Evolutionary conservation across 192 early-diverging fungal species (phyloP), one percentile per base, ranked within the genome.

Genomic region (Dissophora globulifera): DNA sequence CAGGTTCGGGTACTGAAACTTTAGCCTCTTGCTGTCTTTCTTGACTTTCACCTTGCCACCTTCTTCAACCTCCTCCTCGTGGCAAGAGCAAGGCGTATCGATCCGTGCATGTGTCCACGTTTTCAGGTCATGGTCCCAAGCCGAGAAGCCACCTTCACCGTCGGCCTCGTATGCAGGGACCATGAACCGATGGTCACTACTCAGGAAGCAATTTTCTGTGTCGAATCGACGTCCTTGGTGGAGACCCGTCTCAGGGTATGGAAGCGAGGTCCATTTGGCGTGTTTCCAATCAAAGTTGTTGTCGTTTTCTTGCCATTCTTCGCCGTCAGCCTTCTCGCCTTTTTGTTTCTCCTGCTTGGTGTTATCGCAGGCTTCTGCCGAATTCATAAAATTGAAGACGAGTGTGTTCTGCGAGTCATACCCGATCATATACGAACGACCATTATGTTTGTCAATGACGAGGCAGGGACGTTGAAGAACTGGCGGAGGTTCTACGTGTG

Each of bases 351-450:
- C 50, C 15, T 61, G 27, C 20, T 69, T 52, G 16, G 15, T 27
- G 26, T 20, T 47, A 29, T 62, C 51, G 47, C 72, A 76, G 22
- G 72, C 54, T n/a, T 66, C 63, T 10, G 47, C 51, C 13, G 72
- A 76, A 40, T 67, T 33, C 31, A 76, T 61, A 45, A 62, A 76
- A 30, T 67, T 61, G 47, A 76, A 76, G 46, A 50, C 50, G 7
- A 76, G 64, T 4, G 45, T 61, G 10, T 76, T 31, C 20, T 56
- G 40, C 17, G 72, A 48, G 23, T 67, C 72, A 41, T 76, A 76
- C 7, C 72, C 72, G 16, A 76, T 76, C 31, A 76, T 76, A 30
- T 55, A 67, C 6, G 72, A 57, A 1, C 72, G 72, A 15, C 52
- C 64, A 23, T 76, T 47, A 22, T 35, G 19, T 17, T 45, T 47